Conservation (phyloP, 352 stramenopile genomes). For the Pythium oligandrum region DNA sequence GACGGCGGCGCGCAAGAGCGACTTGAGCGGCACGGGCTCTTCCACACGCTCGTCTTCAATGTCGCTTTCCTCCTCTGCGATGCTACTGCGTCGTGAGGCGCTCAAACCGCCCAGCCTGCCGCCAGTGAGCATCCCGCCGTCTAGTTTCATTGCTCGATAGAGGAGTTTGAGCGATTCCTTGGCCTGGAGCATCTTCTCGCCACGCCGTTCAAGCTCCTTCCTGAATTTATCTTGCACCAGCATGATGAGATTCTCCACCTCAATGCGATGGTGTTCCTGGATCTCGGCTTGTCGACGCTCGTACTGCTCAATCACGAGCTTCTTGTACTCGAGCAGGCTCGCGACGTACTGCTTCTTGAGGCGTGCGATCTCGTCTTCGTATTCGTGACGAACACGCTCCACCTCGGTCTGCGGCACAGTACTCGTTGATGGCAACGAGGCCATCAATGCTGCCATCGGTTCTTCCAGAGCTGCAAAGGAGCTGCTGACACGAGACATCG, state of each 20-base stretch:
- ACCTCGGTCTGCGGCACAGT: conserved; percentile 21
- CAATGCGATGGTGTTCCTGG: conserved; percentile 46
- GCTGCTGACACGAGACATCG: too few species aligned
- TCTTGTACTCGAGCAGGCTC: conserved; percentile 62
- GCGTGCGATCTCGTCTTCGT: conserved; percentile 32
- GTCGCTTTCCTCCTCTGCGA: not conserved
- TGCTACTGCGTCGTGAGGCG: not conserved
- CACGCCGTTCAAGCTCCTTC: conserved; percentile 43
- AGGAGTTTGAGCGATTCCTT: conserved; percentile 65
- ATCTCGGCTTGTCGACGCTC: conserved; percentile 50
- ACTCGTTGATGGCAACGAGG: too few species aligned
- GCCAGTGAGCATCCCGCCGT: conserved; percentile 2
- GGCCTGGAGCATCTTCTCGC: conserved; percentile 37
- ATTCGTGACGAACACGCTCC: conserved; percentile 28
- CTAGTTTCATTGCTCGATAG: conserved; percentile 39
- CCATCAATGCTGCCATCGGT: too few species aligned
- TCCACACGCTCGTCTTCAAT: conserved; percentile 1
- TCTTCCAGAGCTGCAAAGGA: too few species aligned
- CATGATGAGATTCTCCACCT: conserved; percentile 57
- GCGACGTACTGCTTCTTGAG: conserved; percentile 62
- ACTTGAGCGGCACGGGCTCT: conserved; percentile 40
- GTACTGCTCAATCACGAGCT: conserved; percentile 66
- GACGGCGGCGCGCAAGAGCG: conserved; percentile 50
- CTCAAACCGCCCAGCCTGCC: not conserved
- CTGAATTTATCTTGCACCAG: conserved; percentile 63